A percentile compares a stretch with the other conserved stretches of the same genome.
phyloP scores from a whole-genome alignment of 2,329 filamentous ascomycete species.

The Epichloe hybrida region DNA sequence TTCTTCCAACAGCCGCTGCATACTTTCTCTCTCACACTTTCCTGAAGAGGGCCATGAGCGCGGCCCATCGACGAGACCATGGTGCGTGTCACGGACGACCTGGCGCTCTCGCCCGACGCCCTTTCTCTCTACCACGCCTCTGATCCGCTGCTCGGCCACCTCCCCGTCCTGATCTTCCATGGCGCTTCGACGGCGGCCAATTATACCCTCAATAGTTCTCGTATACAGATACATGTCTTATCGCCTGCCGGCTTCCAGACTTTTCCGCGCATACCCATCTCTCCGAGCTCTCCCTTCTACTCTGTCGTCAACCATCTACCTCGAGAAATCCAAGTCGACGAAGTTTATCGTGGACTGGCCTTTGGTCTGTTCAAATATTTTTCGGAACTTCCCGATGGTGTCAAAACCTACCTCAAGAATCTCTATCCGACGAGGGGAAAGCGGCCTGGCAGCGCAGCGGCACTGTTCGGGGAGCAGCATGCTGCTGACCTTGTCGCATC shows the following conservation, averaged over 20 bases:
- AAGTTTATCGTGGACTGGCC: slow-evolving; percentile 78
- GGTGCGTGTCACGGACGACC: slow-evolving; percentile 69
- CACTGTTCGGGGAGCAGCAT: slow-evolving; percentile 81
- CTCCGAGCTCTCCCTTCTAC: slow-evolving; percentile 84
- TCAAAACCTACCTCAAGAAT: slow-evolving; percentile 57
- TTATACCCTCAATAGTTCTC: slow-evolving; percentile 74
- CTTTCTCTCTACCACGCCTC: slow-evolving; percentile 80
- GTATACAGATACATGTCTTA: slow-evolving; percentile 89
- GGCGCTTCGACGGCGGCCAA: slow-evolving; percentile 83
- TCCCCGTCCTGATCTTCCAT: slow-evolving; percentile 81
- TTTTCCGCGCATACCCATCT: slow-evolving; percentile 83
- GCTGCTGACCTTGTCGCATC: slow-evolving; percentile 77
- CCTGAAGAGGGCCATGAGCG: slow-evolving; percentile 9
- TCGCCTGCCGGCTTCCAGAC: slow-evolving; percentile 78
- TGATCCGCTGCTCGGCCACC: slow-evolving; percentile 69
- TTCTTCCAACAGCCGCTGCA: background rate
- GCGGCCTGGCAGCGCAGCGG: slow-evolving; percentile 49
- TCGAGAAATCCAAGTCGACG: slow-evolving; percentile 89
- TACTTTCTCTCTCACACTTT: background rate
- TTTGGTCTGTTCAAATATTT: slow-evolving; percentile 95
- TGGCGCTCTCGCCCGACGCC: slow-evolving; percentile 66
- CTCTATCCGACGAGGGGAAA: slow-evolving; percentile 41
- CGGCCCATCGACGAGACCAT: slow-evolving; percentile 38
- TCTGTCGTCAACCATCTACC: slow-evolving; percentile 80
- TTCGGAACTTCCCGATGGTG: slow-evolving; percentile 62